Base-by-base conservation (phyloP, 805 yeast genomes). In the Komagataella kurtzmanii region DNA sequence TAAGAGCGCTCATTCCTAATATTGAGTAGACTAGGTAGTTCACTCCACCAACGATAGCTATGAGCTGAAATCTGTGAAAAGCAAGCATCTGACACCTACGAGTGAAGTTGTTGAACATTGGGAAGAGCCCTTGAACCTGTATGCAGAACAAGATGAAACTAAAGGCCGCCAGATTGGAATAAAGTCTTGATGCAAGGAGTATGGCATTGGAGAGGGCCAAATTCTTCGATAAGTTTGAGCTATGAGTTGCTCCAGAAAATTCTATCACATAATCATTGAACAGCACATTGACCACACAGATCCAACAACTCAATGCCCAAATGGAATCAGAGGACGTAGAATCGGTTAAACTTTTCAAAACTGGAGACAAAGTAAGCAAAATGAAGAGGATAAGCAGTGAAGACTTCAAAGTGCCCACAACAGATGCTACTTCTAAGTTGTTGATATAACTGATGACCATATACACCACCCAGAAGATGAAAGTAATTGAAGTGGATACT, bases 311-410 rank as follows among this genome's bases (percentile, higher is more conserved):
- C 3, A 93, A 66, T 0, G 96, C 89, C 97, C 98, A 91, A 54
- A 93, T 88, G 14, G 97, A 88, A 68, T 93, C 98, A 0, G 93
- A 84, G 0, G 97, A 80, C 0, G 97, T 88, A 0, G 96, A 85
- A 59, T 81, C 80, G 0, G 97, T 88, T 46, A 93, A 72, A 0
- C 97, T 88, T 58, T 87, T 85, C 49, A 93, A 74, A 1, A 93
- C 91, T 0, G 99, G 99, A 0, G 97, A 85, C 46, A 91, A 71
- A 1, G 93, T 81, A 46, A 88, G 69, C 45, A 90, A 69, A 3
- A 86, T 77, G 53, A 90, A 76, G 1, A 83, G 73, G 10, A 90
- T 82, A 24, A 93, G 67, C 2, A 79, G 53, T 2, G 88, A 77
- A 1, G 95, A 84, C 63, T 86, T 87, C 43, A 83, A 53, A 3